Evolutionary conservation across 2,329 filamentous ascomycete species (phyloP).

Genomic region (Aspergillus sp.): DNA sequence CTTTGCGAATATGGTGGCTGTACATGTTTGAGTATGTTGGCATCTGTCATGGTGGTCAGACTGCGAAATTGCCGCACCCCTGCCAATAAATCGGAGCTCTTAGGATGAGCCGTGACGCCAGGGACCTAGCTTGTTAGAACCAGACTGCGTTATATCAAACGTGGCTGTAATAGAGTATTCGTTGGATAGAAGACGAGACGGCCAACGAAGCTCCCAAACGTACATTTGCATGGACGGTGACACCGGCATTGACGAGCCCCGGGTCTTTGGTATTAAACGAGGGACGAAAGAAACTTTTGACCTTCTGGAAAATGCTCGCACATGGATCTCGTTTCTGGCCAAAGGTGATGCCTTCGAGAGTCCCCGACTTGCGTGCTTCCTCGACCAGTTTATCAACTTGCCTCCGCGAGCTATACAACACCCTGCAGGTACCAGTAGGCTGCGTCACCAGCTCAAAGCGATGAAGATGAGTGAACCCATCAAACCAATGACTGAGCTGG

Average conservation of each 20-base stretch:
- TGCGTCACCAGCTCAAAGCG: slow-evolving; percentile 63
- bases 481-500: slow-evolving; percentile 72
- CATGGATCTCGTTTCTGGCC: slow-evolving; percentile 71
- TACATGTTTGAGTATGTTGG: slow-evolving; percentile 17
- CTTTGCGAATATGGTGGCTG: background rate
- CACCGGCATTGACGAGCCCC: slow-evolving; percentile 63
- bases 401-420: slow-evolving; percentile 67
- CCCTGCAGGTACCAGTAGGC: slow-evolving; percentile 36
- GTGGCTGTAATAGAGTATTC: too few species aligned
- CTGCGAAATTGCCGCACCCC: slow-evolving; percentile 24
- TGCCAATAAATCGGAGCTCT: too few species aligned
- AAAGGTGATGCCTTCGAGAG: slow-evolving; percentile 60
- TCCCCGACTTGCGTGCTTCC: slow-evolving; percentile 59
- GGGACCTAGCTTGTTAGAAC: too few species aligned
- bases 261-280: slow-evolving; percentile 45
- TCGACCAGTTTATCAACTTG: slow-evolving; percentile 64
- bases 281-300: slow-evolving; percentile 28
- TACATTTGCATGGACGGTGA: slow-evolving; percentile 62
- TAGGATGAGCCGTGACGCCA: too few species aligned
- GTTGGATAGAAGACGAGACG: too few species aligned
- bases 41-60: slow-evolving; percentile 61
- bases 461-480: slow-evolving; percentile 67
- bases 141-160: too few species aligned
- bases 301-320: slow-evolving; percentile 68
- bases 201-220: too few species aligned